Evolutionary conservation across 1,284 basidiomycete genomes (phyloP), one percentile per base, ranked within the genome.

Genomic region (Tranzscheliella williamsii): DNA sequence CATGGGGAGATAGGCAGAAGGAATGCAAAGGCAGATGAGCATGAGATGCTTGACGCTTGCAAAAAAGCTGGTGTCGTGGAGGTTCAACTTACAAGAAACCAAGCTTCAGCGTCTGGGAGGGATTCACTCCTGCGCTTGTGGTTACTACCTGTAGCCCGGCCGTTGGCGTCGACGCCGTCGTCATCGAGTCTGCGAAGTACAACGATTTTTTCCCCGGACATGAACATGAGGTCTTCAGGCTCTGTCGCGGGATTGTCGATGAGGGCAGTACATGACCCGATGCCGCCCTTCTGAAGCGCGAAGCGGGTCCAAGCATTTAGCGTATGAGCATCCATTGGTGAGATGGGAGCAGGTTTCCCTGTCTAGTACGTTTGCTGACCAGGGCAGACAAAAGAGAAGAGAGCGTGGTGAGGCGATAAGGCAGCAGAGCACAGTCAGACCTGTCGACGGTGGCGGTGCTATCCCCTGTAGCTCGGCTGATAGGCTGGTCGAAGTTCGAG

Each of bases 281-380:
- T 75, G 44, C 75, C 75, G 34, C 73, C 70, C 53, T 76, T 72
- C 32, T 73, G 68, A 18, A 74, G 64, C 33, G 75, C 75, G 48
- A 77, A 76, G 29, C 73, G 66, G 29, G 72, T 72, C 75, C 75
- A 77, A 29, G 74, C 75, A 35, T 66, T 67, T 51, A 72, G 67
- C 3, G 75, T 73, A 43, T 75, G 61, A 9, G 67, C 72, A 53
- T 77, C 72, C 73, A 77, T 77, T n/a, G n/a, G n/a, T n/a, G n/a
- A n/a, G n/a, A n/a, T n/a, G n/a, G n/a, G n/a, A n/a, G n/a, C n/a
- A n/a, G n/a, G n/a, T n/a, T n/a, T n/a, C n/a, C n/a, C n/a, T n/a
- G n/a, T n/a, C n/a, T n/a, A n/a, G n/a, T n/a, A n/a, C n/a, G n/a
- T n/a, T n/a, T n/a, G n/a, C n/a, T n/a, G n/a, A n/a, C n/a, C n/a